Base-by-base conservation (phyloP, 495 filamentous ascomycete genomes). In the Sporormia fimetaria region DNA sequence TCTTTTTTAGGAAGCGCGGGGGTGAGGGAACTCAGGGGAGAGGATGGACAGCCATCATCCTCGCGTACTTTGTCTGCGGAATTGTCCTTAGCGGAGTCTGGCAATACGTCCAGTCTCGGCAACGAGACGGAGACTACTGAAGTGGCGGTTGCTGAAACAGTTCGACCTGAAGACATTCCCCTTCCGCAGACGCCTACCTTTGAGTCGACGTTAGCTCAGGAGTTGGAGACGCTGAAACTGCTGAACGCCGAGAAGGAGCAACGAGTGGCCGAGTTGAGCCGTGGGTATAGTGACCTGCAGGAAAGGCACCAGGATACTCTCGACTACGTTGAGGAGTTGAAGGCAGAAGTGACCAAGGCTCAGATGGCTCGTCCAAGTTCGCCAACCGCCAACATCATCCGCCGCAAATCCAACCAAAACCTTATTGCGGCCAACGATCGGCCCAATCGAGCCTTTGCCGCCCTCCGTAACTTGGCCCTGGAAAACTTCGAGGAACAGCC, bases 11-110 rank as follows among this genome's bases (percentile, higher is more conserved):
- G 75, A 49, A 80, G 85, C 59, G 70, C 69, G 62, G 78, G 76
- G 68, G 74, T 79, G 65, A 78, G 73, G 65, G 80, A 78, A 53
- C 69, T 71, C 58, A 87, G 76, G 58, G 69, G 73, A 60, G 70
- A 75, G 69, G 80, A 76, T 66, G 78, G 68, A 63, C 83, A 83
- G 66, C 77, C 72, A 56, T 83, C 81, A 70, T 87, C 80, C 67
- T 85, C 84, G 74, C 87, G 81, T 60, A 94, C 87, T 63, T 83
- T 95, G 58, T 94, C 83, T 46, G 87, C 86, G 75, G 87, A 95
- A 63, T 77, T 94, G 62, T 94, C 84, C 66, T 95, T 80, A 67
- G 84, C 70, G 75, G 85, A 80, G 58, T 87, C 83, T 58, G 77
- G 74, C 51, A 69, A 71, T 42, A 49, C 45, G 11, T 49, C 45